Base-by-base conservation (phyloP, 805 yeast species). In the Pichia nakasei region DNA sequence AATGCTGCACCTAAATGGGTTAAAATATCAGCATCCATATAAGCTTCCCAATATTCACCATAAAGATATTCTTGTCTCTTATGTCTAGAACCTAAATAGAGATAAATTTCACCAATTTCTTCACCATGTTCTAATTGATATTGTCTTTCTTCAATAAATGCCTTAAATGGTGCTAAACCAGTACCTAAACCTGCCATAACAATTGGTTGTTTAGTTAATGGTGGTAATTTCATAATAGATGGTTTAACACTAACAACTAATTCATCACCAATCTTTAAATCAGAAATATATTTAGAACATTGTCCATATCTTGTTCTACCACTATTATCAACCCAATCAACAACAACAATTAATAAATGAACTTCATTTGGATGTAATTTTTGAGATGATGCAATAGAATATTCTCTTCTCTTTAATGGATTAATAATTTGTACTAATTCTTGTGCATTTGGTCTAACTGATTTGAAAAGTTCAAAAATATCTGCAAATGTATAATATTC, bases 181-280 rank as follows among this genome's bases (percentile, higher is more conserved):
- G 97, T 91, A 67, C 97, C 97, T 53, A 91, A 73, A 56, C 97
- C 97, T 55, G 95, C 82, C 97, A 91, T 91, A 51, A 91, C 81
- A 54, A 91, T 82, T 20, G 97, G 97, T 61, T 86, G 91, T 38
- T 80, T 78, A 9, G 96, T 75, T 50, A 78, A 72, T 55, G 89
- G 84, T 48, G 97, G 97, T 50, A 91, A 71, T 67, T 89, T 91
- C 97, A 91, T 89, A 38, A 91, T 96, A 9, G 96, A 87, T 26
- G 97, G 96, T 68, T 91, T 91, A 46, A 91, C 97, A 49, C 93
- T 80, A 24, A 91, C 97, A 43, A 87, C 95, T 46, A 91, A 72
- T 61, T 88, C 96, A 40, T 82, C 73, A 35, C 96, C 97, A 48
- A 84, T 72, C 9, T 67, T 53, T 58, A 91, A 76, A 50, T 86